Evolutionary conservation across 495 filamentous ascomycete species (phyloP), one percentile per base, ranked within the genome.

Genomic region (Terfezia claveryi): DNA sequence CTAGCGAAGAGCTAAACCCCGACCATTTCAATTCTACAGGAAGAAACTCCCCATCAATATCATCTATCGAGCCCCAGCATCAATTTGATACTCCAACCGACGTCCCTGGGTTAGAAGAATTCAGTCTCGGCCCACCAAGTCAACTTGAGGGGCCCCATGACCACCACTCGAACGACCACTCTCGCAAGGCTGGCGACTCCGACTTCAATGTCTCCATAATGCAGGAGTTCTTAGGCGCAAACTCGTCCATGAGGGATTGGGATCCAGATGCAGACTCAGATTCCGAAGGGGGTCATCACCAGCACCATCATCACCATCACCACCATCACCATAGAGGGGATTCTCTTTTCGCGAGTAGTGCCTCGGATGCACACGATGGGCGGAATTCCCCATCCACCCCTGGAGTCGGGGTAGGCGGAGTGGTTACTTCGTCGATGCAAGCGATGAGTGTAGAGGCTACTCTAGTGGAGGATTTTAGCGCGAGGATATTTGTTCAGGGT

Each of bases 11-110:
- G 12, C 55, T 59, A 17, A 44, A 46, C 8, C 50, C 37, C 3
- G 62, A 65, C 53, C 59, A 51, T 9, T 52, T 50, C 16, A 54
- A 60, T 17, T 58, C 63, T 20, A 50, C 52, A 12, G 50, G 54
- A 7, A 12, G 41, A 46, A 46, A 17, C 41, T 46, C 41, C 12
- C 41, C 41, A 46, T 14, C 17, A 12, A 2, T 17, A 20, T 46
- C 41, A 46, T 14, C 41, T 46, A 6, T 20, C 2, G 17, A 20
- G 8, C 4, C 12, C 4, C 41, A 46, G 8, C 41, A 46, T 2
- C 41, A 46, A 46, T 46, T 14, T 4, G 41, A 46, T 4, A 14
- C 41, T 2, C 41, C 41, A 14, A 14, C 41, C 17, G 41, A 46
- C 41, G 41, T 20, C 41, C 4, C 12, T 46, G 41, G 41, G 0